A percentile compares a stretch with the other conserved stretches of the same genome.
Conservation (phyloP, 2,329 filamentous ascomycete species). For the Piedraia hortae region DNA sequence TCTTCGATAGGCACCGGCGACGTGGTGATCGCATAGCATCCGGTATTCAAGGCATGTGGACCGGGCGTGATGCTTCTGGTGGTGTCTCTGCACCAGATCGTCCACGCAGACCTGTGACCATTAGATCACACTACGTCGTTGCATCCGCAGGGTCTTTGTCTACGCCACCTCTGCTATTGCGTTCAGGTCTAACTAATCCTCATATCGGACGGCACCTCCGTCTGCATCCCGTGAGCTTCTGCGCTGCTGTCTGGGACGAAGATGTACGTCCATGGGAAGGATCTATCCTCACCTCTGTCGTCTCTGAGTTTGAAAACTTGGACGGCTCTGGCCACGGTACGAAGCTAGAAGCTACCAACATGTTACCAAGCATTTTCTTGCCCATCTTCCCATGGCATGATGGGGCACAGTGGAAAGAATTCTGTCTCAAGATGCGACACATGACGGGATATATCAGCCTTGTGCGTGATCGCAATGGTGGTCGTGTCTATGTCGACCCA, state of each 20-base stretch:
- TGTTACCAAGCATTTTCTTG: slow-evolving; percentile 42
- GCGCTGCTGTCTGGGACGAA: slow-evolving; percentile 36
- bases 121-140: slow-evolving; percentile 59
- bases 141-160: slow-evolving; percentile 51
- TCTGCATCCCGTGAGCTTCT: slow-evolving; percentile 40
- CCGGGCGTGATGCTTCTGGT: slow-evolving; percentile 36
- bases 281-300: slow-evolving; percentile 52
- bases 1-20: slow-evolving; percentile 30
- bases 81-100: slow-evolving; percentile 26
- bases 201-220: slow-evolving; percentile 63
- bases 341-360: slow-evolving; percentile 52
- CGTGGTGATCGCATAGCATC: slow-evolving; percentile 28
- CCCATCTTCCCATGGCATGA: slow-evolving; percentile 36
- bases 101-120: slow-evolving; percentile 30
- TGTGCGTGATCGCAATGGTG: slow-evolving; percentile 46
- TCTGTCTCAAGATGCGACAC: slow-evolving; percentile 37
- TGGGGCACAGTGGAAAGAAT: slow-evolving; percentile 45
- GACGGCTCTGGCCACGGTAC: slow-evolving; percentile 56
- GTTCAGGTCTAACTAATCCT: slow-evolving; percentile 53
- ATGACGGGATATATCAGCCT: slow-evolving; percentile 48
- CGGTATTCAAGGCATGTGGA: slow-evolving; percentile 52
- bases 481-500: slow-evolving; percentile 46
- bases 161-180: slow-evolving; percentile 46
- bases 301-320: slow-evolving; percentile 52
- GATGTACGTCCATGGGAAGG: slow-evolving; percentile 38